Evolutionary conservation across 306 rosid genomes (phyloP), one percentile per base, ranked within the genome.

Genomic region (Mimosa bimucronata): DNA sequence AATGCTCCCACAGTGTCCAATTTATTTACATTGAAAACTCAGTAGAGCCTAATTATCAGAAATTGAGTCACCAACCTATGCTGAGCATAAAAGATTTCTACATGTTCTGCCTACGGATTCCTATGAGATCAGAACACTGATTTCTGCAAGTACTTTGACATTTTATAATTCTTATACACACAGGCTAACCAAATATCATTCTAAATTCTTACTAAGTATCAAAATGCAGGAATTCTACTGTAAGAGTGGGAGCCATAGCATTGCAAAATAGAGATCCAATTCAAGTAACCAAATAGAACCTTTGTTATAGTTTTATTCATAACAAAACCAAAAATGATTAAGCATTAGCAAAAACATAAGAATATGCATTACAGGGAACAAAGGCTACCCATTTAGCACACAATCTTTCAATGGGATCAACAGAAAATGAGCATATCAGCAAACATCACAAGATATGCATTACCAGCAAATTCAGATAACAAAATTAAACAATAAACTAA

Each of bases 1-100:
- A 91, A 91, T 79, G 93, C 95, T 91, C 89, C 92, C 92, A 85
- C 65, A 92, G 88, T 89, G 87, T 92, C 89, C 91, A 91, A 85
- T 88, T 91, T 86, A 94, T 87, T 94, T 81, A 83, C 81, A 87
- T 88, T 80, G 91, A 94, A 85, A 89, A 90, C 85, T 90, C 91
- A 88, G 85, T 69, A 82, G 77, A 92, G 78, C 85, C 92, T 85
- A 86, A 80, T 77, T 85, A 83, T 52, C 42, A 89, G 60, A 86
- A 76, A n/a, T 83, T 73, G 55, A 82, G 91, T 81, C 81, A 89
- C 83, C 76, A 82, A 77, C 79, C 88, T 85, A 87, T 6, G 67
- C 69, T 38, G 61, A 76, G 64, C 4, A 76, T 42, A 8, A 78
- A n/a, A 66, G 8, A 42, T 28, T 50, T 73, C 80, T 46, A 71